These are phyloP conservation scores for Fibroporia radiculosa DNA, from an alignment of 768 basidiomycete genomes.

Conservation along the genomic window DNA sequence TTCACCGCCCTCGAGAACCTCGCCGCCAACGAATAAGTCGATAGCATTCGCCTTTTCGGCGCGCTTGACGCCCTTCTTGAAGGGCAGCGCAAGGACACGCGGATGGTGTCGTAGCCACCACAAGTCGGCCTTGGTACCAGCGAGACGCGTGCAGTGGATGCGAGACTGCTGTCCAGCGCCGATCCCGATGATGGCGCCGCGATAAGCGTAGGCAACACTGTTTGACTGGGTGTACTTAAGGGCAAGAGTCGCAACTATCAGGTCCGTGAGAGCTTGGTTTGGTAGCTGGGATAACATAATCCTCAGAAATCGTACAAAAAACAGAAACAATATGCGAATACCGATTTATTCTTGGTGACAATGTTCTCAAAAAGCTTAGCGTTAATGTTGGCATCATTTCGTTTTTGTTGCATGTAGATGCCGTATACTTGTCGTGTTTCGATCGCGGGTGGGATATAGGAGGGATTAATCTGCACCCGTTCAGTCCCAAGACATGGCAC, in stretches of 20 bases:
- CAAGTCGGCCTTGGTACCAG: constrained; percentile 95
- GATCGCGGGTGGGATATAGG: constrained; percentile 65
- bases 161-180: constrained; percentile 98
- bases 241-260: constrained; percentile 93
- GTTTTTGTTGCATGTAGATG: constrained; percentile 77
- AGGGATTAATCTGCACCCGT: constrained; percentile 72
- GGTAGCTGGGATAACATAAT: constrained; percentile 52
- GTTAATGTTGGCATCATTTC: constrained; percentile 88
- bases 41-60: constrained; percentile 99
- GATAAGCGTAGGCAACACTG: constrained; percentile 91
- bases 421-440: constrained; percentile 98
- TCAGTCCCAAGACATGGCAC: neutral
- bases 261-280: constrained; percentile 68
- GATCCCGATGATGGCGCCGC: constrained; percentile 88
- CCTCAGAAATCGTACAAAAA: neutral
- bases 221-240: constrained; percentile 99
- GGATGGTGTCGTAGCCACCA: constrained; percentile 99
- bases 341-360: constrained; percentile 84
- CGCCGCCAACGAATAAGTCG: constrained; percentile 90
- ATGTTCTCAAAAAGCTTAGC: constrained; percentile 75
- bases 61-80: constrained; percentile 96
- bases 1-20: constrained; percentile 84
- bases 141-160: constrained; percentile 98
- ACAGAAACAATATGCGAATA: constrained; percentile 26
- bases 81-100: constrained; percentile 84